Conservation (phyloP, 1,284 basidiomycete genomes). For the Cronartium ribicola region DNA sequence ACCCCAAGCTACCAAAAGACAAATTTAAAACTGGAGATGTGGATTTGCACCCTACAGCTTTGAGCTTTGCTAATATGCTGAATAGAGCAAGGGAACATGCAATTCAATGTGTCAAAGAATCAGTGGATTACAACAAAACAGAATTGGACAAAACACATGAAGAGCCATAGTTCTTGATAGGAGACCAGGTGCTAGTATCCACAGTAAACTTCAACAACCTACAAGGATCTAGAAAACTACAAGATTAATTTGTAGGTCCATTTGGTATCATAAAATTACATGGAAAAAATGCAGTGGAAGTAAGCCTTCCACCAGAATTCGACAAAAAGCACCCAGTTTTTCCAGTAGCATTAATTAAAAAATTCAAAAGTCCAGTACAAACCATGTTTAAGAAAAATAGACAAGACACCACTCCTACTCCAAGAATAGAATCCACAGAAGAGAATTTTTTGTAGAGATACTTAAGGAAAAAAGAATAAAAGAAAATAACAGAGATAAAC, state of each 20-base stretch:
- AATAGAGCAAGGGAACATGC: neutral
- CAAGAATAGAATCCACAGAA: too few relatives aligned
- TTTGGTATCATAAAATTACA: neutral
- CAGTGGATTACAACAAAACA: neutral
- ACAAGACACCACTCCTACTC: neutral
- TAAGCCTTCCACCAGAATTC: neutral
- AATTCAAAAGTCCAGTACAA: neutral
- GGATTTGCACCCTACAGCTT: neutral
- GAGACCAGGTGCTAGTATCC: neutral
- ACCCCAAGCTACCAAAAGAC: neutral
- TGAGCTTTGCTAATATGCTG: neutral
- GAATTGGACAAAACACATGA: neutral
- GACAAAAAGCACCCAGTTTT: constrained; percentile 2
- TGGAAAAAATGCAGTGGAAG: constrained; percentile 5
- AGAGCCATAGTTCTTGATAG: neutral
- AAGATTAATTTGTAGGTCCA: constrained; percentile 8
- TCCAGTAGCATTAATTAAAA: constrained; percentile 1
- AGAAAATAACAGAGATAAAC: neutral
- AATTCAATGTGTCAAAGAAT: neutral
- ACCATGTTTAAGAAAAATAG: neutral
- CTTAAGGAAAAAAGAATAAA: neutral
- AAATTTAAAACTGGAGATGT: neutral
- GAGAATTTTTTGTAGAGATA: too few relatives aligned
- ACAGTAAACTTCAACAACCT: constrained; percentile 11
- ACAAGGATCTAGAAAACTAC: neutral